These are phyloP conservation scores for Epichloe typhina DNA, from an alignment of 2,329 filamentous ascomycete species.

Conservation along the genomic window DNA sequence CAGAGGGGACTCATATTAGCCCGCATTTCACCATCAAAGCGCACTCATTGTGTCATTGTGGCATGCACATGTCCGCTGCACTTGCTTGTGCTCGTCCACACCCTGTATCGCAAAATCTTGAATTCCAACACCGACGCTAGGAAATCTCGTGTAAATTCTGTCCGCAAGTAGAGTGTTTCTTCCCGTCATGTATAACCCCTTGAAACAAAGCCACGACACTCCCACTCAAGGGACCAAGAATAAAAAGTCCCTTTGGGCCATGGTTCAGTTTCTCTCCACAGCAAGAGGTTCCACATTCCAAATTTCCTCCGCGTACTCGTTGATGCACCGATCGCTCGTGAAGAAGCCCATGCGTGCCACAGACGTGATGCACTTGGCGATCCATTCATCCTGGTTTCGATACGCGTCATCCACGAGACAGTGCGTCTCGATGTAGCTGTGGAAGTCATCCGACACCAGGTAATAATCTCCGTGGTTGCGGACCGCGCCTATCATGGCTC, in stretches of 20 bases:
- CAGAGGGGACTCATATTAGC: not conserved
- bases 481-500: conserved; percentile 72
- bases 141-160: not conserved
- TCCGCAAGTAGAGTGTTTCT: not conserved
- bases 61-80: not conserved
- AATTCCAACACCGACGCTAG: not conserved
- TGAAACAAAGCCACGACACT: not conserved
- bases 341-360: conserved; percentile 97
- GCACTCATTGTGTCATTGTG: not conserved
- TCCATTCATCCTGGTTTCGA: conserved; percentile 83
- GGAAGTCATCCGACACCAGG: conserved; percentile 93
- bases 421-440: conserved; percentile 86
- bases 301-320: conserved; percentile 92
- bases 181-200: not conserved
- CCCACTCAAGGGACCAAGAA: not conserved
- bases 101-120: not conserved
- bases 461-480: conserved; percentile 95
- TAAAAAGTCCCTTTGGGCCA: too few relatives aligned
- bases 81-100: not conserved
- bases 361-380: conserved; percentile 76
- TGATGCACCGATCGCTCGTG: conserved; percentile 86
- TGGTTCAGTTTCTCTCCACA: conserved; percentile 17
- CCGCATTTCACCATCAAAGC: not conserved
- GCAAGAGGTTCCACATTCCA: conserved; percentile 87
- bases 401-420: conserved; percentile 84